Evolutionary conservation across 2,329 filamentous ascomycete species (phyloP).

Genomic region (Anthostomella pinea): DNA sequence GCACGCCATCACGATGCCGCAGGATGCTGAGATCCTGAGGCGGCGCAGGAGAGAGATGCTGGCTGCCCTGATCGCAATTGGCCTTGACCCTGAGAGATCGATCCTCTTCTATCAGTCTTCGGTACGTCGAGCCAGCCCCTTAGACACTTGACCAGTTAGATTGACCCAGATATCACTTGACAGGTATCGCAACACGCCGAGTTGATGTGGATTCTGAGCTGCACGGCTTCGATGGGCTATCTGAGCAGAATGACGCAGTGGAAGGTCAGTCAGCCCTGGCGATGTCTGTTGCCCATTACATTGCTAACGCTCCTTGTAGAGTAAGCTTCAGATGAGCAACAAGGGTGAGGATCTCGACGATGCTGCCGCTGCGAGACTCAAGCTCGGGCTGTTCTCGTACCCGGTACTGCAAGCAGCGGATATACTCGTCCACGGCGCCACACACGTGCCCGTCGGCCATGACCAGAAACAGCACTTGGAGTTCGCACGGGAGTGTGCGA

Average conservation of each 20-base stretch:
- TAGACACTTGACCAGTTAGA: too few relatives aligned
- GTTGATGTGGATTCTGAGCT: constrained; percentile 96
- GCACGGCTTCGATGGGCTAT: constrained; percentile 87
- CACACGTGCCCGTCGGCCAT: constrained; percentile 94
- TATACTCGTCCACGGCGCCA: constrained; percentile 85
- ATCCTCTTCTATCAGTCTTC: constrained; percentile 80
- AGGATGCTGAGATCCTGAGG: constrained; percentile 60
- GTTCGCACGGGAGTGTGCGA: constrained; percentile 81
- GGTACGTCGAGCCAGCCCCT: too few relatives aligned
- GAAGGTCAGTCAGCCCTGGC: constrained; percentile 61
- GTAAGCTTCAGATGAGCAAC: constrained; percentile 66
- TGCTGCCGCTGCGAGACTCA: constrained; percentile 55
- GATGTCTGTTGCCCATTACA: background rate
- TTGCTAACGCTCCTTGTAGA: constrained; percentile 43
- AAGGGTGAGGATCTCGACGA: constrained; percentile 57
- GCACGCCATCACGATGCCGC: constrained; percentile 83
- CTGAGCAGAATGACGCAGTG: constrained; percentile 99
- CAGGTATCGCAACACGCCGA: constrained; percentile 78
- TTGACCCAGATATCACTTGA: too few relatives aligned
- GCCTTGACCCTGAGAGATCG: constrained; percentile 72
- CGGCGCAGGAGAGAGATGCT: constrained; percentile 70
- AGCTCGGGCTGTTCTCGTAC: constrained; percentile 91
- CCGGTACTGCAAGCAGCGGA: constrained; percentile 95
- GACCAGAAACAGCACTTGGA: constrained; percentile 94
- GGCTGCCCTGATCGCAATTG: constrained; percentile 78